phyloP scores from a whole-genome alignment of 768 basidiomycete genomes.

The Saitozyma podzolica region DNA sequence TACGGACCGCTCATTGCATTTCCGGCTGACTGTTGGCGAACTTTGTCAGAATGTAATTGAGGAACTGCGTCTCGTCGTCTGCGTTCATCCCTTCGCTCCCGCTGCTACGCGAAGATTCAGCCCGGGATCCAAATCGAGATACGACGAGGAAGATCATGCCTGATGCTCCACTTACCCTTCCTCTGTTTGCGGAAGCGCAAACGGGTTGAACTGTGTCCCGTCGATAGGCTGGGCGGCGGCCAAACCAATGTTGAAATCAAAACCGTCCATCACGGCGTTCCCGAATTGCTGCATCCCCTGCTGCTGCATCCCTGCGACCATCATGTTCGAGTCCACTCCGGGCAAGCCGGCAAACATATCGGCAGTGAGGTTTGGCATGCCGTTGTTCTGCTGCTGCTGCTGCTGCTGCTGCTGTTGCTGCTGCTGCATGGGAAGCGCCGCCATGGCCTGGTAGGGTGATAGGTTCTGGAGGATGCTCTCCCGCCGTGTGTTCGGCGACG shows the following conservation, averaged over 20 bases:
- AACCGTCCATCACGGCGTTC: constrained; percentile 25
- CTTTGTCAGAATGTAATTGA: constrained; percentile 50
- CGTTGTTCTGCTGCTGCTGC: constrained; percentile 2
- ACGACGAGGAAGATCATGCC: neutral
- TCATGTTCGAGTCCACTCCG: neutral
- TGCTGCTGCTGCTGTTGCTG: constrained; percentile 7
- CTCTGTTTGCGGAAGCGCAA: constrained; percentile 47
- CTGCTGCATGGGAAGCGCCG: constrained; percentile 3
- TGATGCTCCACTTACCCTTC: constrained; percentile 29
- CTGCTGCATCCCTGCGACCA: neutral
- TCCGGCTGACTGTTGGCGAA: constrained; percentile 49
- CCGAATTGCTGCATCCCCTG: constrained; percentile 17
- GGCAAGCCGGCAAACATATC: neutral
- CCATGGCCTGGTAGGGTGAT: constrained; percentile 7
- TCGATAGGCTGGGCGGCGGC: constrained; percentile 18
- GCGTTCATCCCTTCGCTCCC: constrained; percentile 25
- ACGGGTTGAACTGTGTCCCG: constrained; percentile 45
- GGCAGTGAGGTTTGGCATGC: neutral
- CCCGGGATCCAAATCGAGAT: neutral
- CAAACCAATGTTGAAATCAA: constrained; percentile 37
- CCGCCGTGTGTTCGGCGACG: neutral
- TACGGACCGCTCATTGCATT: constrained; percentile 13
- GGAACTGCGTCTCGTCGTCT: constrained; percentile 49
- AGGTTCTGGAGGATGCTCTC: neutral
- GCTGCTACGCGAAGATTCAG: neutral